phyloP scores from a whole-genome alignment of 371 early-diverging fungal genomes.

The Smittium culicis region DNA sequence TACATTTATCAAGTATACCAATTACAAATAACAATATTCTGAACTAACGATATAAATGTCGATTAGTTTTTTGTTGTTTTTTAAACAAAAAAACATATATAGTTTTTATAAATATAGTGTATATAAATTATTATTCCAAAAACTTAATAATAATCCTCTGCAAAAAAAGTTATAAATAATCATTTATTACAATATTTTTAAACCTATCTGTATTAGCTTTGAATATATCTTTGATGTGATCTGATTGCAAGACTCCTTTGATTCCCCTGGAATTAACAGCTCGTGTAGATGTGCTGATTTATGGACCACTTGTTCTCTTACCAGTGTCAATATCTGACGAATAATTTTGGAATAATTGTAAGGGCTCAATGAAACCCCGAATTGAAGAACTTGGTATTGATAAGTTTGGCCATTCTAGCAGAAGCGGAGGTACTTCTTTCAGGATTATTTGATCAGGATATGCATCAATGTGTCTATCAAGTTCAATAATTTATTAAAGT shows the following conservation, averaged over 20 bases:
- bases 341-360: slow-evolving; percentile 32
- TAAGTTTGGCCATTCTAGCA: slow-evolving; percentile 33
- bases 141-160: too few species aligned
- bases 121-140: too few species aligned
- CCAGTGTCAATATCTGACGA: slow-evolving; percentile 24
- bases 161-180: too few species aligned
- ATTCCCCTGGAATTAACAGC: slow-evolving; percentile 18
- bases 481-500: slow-evolving; percentile 25
- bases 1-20: too few species aligned
- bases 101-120: too few species aligned
- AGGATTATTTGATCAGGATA: slow-evolving; percentile 23
- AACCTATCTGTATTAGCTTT: slow-evolving; percentile 20
- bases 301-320: slow-evolving; percentile 22
- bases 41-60: too few species aligned
- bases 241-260: slow-evolving; percentile 6
- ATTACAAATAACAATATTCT: too few species aligned
- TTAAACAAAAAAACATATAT: too few species aligned
- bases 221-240: slow-evolving; percentile 16
- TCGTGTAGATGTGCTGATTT: slow-evolving; percentile 31
- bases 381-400: slow-evolving; percentile 32
- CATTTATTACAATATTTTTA: too few species aligned
- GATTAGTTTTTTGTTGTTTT: too few species aligned
- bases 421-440: slow-evolving; percentile 30
- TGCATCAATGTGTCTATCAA: slow-evolving; percentile 31
- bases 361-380: slow-evolving; percentile 35